Evolutionary conservation across 2,329 filamentous ascomycete species (phyloP), one percentile per base, ranked within the genome.

Genomic region (Acrocalymma vagum): DNA sequence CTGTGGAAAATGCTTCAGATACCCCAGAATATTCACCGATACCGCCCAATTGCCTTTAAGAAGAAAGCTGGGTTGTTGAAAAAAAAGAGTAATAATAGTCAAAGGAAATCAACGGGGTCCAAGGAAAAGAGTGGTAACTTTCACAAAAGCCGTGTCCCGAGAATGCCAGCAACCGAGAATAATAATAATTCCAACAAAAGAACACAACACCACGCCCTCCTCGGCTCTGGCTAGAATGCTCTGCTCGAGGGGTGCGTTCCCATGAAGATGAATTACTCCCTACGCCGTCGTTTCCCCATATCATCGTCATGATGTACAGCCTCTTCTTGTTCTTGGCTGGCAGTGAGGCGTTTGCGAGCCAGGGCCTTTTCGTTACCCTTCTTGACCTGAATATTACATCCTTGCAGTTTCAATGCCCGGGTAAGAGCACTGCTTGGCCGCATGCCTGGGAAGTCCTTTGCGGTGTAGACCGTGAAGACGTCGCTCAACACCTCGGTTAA

Each of bases 371-470:
- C 86, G 53, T 89, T 91, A 10, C 89, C 89, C 65, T 93, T 94
- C 73, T 93, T 93, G 48, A 93, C 88, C 23, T 88, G 88, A 47
- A 94, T 91, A 33, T 90, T 84, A 59, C 89, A 89, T 4, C 89
- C 89, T 70, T 93, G 89, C 58, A 87, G 78, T 66, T 90, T 89
- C 42, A 94, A 73, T 21, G 81, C 78, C 65, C 88, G 88, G 1
- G 89, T 89, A 24, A 94, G 71, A 13, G 80, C 76, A 17, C 87
- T 91, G 65, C 87, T 91, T 1, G 87, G 84, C 42, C 85, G 78
- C 88, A 94, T 94, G 5, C 89, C 89, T 0, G 88, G 87, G 45
- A 94, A 94, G 62, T 93, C 88, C 64, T 93, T 94, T 28, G 89
- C 89, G 28, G 86, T 91, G 67, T 87, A 92, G 6, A 92, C 88